Base-by-base conservation (phyloP, 306 rosid genomes). In the Ceratonia siliqua region DNA sequence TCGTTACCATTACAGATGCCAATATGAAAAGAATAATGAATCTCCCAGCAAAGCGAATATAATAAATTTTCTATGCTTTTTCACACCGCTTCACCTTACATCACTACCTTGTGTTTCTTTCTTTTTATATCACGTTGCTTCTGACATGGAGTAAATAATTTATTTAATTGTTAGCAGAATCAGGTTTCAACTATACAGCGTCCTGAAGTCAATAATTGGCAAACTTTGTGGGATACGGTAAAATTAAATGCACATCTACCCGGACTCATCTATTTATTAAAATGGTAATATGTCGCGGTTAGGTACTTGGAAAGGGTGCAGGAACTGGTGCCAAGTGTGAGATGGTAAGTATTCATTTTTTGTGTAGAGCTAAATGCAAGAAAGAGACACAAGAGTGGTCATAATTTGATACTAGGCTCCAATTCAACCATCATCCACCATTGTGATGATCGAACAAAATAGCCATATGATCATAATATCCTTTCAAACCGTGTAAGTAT, bases 391-490 rank as follows among this genome's bases (percentile, higher is more conserved):
- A 27, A 39, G 27, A 9, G 22, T 54, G 39, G 10, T 70, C 68
- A 70, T 38, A 13, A 10, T 41, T 15, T 6, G 50, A 15, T 7
- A 28, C 13, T 13, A 3, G 30, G 67, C 42, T 35, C 30, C 18
- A 27, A 27, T 72, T 18, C 58, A 58, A 45, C 59, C 68, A 22
- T 36, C 39, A 14, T 38, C 36, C 39, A 54, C 65, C 61, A 54
- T 11, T 24, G 33, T 28, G 8, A 20, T 50, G 28, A 21, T 21
- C 28, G 28, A 20, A 50, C 57, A 50, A 50, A 50, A 18, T 50
- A 50, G 57, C 28, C 5, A 55, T 22, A 11, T 10, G 17, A 11
- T n/a, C n/a, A n/a, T 27, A 12, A 25, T 27, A 55, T 27, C 24
- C 62, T 24, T 50, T 8, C 2, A 24, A n/a, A 25, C 0, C 28